These are phyloP conservation scores for Eragrostis nindensis DNA, from an alignment of 176 grass and related monocot genomes.

Conservation along the genomic window DNA sequence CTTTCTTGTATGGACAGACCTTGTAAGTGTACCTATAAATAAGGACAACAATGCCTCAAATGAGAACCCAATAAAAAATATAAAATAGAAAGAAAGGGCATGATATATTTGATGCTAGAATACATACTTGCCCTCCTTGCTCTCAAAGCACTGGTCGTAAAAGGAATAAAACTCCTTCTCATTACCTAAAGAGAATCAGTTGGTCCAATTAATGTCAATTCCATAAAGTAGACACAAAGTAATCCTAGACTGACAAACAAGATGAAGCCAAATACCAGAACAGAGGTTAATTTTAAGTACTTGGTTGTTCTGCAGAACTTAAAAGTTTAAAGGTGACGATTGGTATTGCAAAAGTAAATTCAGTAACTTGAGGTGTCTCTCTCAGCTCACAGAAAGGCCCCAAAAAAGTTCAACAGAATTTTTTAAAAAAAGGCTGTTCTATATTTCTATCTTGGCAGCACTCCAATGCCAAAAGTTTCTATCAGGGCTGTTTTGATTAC, in stretches of 20 bases:
- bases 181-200: slow-evolving; percentile 66
- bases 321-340: slow-evolving; percentile 13
- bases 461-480: not conserved
- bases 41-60: slow-evolving; percentile 31
- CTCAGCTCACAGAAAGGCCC: not conserved
- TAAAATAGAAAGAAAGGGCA: slow-evolving; percentile 22
- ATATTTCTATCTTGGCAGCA: slow-evolving; percentile 2
- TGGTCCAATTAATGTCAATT: slow-evolving; percentile 32
- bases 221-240: slow-evolving; percentile 10
- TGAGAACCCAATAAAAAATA: slow-evolving; percentile 15
- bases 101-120: slow-evolving; percentile 37
- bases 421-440: not conserved
- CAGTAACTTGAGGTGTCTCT: not conserved
- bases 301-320: slow-evolving; percentile 27
- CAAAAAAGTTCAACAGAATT: slow-evolving; percentile 12
- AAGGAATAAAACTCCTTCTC: slow-evolving; percentile 98
- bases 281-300: slow-evolving; percentile 14
- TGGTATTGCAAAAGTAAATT: slow-evolving; percentile 5
- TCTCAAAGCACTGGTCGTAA: slow-evolving; percentile 91
- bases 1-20: slow-evolving; percentile 94
- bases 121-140: slow-evolving; percentile 94
- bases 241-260: slow-evolving; percentile 2
- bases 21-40: slow-evolving; percentile 85
- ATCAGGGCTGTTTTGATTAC: not conserved
- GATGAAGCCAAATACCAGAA: not conserved